Evolutionary conservation across 2,329 filamentous ascomycete genomes (phyloP).

Genomic region (Monilinia fructicola): DNA sequence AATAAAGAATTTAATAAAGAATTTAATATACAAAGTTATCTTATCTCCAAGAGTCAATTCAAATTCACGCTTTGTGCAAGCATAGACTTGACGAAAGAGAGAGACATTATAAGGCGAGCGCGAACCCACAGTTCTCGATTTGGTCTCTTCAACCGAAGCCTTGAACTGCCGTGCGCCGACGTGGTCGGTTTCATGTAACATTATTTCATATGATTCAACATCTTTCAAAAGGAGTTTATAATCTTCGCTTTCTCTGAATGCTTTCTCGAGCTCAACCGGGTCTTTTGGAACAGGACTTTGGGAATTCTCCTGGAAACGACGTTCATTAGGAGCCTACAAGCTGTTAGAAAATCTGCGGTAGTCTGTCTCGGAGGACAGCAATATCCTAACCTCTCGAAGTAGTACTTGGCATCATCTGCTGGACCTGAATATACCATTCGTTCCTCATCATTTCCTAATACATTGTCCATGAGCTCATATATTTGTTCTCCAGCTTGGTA

Average conservation of each 20-base stretch:
- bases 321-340: conserved; percentile 70
- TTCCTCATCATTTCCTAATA: conserved; percentile 72
- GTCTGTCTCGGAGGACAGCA: conserved; percentile 57
- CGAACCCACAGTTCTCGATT: conserved; percentile 66
- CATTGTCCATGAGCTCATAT: conserved; percentile 76
- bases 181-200: conserved; percentile 56
- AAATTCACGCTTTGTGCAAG: conserved; percentile 70
- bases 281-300: conserved; percentile 61
- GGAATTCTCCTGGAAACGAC: conserved; percentile 62
- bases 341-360: conserved; percentile 76
- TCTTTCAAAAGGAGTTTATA: conserved; percentile 62
- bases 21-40: conserved; percentile 73
- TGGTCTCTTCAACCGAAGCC: conserved; percentile 62
- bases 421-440: conserved; percentile 66
- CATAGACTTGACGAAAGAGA: conserved; percentile 67
- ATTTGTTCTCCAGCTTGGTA: conserved; percentile 71
- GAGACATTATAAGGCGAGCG: conserved; percentile 76
- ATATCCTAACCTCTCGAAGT: conserved; percentile 66
- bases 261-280: conserved; percentile 59
- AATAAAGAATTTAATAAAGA: conserved; percentile 79
- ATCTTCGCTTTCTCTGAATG: conserved; percentile 62
- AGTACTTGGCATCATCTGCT: conserved; percentile 59
- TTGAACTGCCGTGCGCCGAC: conserved; percentile 65
- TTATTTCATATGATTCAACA: conserved; percentile 58
- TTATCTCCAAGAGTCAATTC: conserved; percentile 77